Conservation (phyloP, 208 protist genomes). For the Naegleria fowleri region DNA sequence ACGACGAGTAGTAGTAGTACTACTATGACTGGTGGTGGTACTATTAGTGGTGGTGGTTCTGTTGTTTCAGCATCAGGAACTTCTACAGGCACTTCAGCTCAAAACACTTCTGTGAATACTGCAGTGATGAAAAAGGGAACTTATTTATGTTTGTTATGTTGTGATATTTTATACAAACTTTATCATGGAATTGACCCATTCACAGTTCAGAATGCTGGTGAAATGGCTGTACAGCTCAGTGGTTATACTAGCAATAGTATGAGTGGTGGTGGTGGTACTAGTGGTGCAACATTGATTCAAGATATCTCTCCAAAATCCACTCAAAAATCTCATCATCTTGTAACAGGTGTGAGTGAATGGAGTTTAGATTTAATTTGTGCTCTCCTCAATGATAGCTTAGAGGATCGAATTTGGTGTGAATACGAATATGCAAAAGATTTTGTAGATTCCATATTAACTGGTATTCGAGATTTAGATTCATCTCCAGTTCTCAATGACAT, state of each 20-base stretch:
- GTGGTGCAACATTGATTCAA: background rate
- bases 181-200: background rate
- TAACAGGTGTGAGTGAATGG: background rate
- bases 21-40: background rate
- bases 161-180: background rate
- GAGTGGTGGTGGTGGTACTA: too few species aligned
- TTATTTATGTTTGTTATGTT: background rate
- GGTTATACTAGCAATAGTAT: too few species aligned
- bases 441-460: background rate
- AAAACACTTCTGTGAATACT: background rate
- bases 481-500: background rate
- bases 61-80: background rate
- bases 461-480: background rate
- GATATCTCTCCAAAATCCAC: background rate
- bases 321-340: background rate
- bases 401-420: conserved; percentile 1
- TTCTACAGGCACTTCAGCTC: background rate
- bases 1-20: background rate
- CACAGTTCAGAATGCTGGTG: too few species aligned
- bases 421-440: background rate
- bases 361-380: background rate
- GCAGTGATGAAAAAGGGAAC: background rate
- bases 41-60: background rate
- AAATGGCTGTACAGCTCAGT: too few species aligned
- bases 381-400: background rate